Evolutionary conservation across 2,329 filamentous ascomycete species (phyloP).

Genomic region (Calonectria henricotiae): DNA sequence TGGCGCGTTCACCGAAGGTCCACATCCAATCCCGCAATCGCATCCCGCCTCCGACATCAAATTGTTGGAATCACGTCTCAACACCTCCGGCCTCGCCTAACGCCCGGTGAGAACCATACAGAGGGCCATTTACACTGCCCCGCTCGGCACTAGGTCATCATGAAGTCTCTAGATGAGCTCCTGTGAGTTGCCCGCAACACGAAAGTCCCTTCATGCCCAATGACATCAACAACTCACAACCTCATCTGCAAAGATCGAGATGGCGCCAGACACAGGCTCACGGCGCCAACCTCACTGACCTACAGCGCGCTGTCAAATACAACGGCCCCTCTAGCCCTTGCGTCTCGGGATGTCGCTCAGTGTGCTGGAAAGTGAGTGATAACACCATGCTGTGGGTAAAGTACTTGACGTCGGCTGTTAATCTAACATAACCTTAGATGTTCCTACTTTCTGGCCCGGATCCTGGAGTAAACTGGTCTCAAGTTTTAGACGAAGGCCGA

Average conservation of each 20-base stretch:
- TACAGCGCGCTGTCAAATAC: slow-evolving; percentile 77
- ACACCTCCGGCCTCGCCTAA: slow-evolving; percentile 22
- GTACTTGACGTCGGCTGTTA: slow-evolving; percentile 3
- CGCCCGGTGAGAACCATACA: slow-evolving; percentile 21
- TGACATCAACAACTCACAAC: slow-evolving; percentile 48
- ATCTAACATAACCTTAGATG: slow-evolving; percentile 65
- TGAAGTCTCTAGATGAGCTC: slow-evolving; percentile 60
- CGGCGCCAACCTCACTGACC: slow-evolving; percentile 71
- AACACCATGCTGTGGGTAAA: neutral
- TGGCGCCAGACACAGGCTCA: slow-evolving; percentile 78
- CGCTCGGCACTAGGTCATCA: slow-evolving; percentile 43
- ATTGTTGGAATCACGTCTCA: slow-evolving; percentile 24
- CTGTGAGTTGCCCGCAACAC: slow-evolving; percentile 53
- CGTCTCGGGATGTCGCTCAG: slow-evolving; percentile 82
- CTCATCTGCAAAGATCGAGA: slow-evolving; percentile 69
- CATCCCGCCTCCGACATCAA: slow-evolving; percentile 26
- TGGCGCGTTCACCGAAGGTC: slow-evolving; percentile 19
- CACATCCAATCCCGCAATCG: slow-evolving; percentile 18
- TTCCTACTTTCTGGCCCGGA: slow-evolving; percentile 85
- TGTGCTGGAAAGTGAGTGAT: slow-evolving; percentile 88
- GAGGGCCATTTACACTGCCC: slow-evolving; percentile 7
- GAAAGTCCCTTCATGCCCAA: slow-evolving; percentile 21
- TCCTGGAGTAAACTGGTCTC: slow-evolving; percentile 78
- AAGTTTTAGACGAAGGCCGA: slow-evolving; percentile 78
- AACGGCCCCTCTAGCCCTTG: slow-evolving; percentile 76